Conservation (phyloP, 1,139 yeast genomes). For the Magnusiomyces suaveolens region DNA sequence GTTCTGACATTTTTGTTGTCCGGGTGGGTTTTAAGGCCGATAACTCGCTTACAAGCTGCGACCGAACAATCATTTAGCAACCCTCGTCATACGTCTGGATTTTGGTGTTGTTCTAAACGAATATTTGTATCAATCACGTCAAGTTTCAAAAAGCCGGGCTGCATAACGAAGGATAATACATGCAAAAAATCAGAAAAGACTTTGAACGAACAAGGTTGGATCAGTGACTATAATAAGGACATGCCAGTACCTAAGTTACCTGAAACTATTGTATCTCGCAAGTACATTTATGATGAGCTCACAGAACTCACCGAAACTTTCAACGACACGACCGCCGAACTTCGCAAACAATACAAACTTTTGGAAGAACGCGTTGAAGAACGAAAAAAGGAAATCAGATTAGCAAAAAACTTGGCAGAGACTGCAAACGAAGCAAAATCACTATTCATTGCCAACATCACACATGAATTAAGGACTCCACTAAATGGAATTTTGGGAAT, state of each 20-base stretch:
- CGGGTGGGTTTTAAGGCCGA: conserved; percentile 80
- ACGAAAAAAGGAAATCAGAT: conserved; percentile 80
- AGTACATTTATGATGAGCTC: conserved; percentile 62
- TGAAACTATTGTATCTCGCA: conserved; percentile 25
- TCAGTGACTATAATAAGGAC: not conserved
- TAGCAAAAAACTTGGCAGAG: conserved; percentile 82
- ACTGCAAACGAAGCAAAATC: conserved; percentile 92
- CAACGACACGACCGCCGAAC: conserved; percentile 84
- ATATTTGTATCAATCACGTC: not conserved
- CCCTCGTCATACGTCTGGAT: not conserved
- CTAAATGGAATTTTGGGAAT: conserved; percentile 91
- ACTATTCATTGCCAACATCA: conserved; percentile 87
- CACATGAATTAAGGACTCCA: conserved; percentile 92
- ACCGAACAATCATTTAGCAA: conserved; percentile 46
- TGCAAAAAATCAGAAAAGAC: not conserved
- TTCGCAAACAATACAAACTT: conserved; percentile 72
- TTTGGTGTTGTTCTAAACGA: not conserved
- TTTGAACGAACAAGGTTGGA: not conserved
- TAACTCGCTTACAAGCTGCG: conserved; percentile 70
- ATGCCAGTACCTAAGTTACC: conserved; percentile 25
- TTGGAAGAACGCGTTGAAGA: conserved; percentile 83
- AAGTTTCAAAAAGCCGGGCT: not conserved
- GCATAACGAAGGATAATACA: not conserved
- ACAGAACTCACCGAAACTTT: conserved; percentile 86
- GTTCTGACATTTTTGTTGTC: conserved; percentile 72